phyloP scores from a whole-genome alignment of 345 rosid species.

The Gossypium mustelinum region DNA sequence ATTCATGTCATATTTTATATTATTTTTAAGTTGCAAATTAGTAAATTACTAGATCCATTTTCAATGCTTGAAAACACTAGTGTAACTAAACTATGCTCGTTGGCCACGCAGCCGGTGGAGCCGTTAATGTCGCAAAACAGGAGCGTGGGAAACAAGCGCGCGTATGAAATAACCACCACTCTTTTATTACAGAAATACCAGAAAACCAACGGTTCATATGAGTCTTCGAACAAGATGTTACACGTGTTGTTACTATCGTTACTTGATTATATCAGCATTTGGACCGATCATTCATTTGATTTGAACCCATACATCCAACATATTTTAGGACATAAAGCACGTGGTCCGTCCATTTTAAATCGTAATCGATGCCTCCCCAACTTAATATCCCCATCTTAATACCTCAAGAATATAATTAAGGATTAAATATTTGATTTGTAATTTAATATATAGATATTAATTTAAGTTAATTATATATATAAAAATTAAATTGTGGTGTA shows the following conservation, averaged over 20 bases:
- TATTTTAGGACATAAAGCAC: neutral
- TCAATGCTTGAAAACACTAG: no score
- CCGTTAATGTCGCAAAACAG: neutral
- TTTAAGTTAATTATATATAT: no score
- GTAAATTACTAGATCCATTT: no score
- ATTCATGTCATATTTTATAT: no score
- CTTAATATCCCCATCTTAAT: neutral
- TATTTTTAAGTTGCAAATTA: no score
- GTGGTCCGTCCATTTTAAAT: neutral
- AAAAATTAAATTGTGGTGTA: no score
- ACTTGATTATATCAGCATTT: neutral
- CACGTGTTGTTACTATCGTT: neutral
- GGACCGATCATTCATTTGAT: neutral
- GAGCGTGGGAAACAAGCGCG: slow-evolving; percentile 2
- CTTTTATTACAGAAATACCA: neutral
- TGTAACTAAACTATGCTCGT: neutral
- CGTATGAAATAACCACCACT: neutral
- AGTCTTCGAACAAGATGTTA: neutral
- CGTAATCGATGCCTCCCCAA: neutral
- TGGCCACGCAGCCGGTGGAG: neutral
- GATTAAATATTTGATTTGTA: no score
- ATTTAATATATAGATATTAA: no score
- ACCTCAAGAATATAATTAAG: no score
- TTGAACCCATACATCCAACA: neutral
- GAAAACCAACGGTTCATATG: neutral